Evolutionary conservation across 768 basidiomycete genomes (phyloP).

Genomic region (Amanita brunnescens): DNA sequence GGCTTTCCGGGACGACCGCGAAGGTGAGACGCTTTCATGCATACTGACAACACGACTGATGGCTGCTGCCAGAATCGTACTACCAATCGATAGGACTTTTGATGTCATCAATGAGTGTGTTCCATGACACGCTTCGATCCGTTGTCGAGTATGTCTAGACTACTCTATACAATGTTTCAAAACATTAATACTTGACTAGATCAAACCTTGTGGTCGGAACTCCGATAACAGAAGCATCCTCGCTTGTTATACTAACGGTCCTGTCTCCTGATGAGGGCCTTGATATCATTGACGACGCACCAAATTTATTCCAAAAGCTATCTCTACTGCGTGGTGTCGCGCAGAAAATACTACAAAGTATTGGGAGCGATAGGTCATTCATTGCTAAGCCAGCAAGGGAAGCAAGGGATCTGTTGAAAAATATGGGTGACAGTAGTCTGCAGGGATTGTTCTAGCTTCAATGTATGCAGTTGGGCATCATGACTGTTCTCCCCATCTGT

Average conservation of each 20-base stretch:
- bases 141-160: constrained; percentile 51
- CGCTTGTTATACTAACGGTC: constrained; percentile 50
- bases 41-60: constrained; percentile 1
- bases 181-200: constrained; percentile 23
- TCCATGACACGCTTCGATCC: constrained; percentile 53
- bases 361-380: constrained; percentile 57
- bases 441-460: constrained; percentile 32
- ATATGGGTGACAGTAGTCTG: constrained; percentile 33
- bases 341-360: constrained; percentile 65
- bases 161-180: not conserved
- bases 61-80: constrained; percentile 49
- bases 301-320: constrained; percentile 60
- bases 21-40: constrained; percentile 35
- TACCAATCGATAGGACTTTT: constrained; percentile 54
- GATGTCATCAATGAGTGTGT: constrained; percentile 52
- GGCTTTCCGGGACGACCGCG: constrained; percentile 65
- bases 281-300: constrained; percentile 19
- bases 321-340: constrained; percentile 53
- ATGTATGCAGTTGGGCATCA: not conserved
- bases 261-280: constrained; percentile 43
- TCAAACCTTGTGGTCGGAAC: constrained; percentile 60
- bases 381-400: constrained; percentile 78
- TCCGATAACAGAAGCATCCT: constrained; percentile 52
- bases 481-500: too few species aligned
- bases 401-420: constrained; percentile 61